Evolutionary conservation across 495 filamentous ascomycete species (phyloP).

Genomic region (Daldinia childiae): DNA sequence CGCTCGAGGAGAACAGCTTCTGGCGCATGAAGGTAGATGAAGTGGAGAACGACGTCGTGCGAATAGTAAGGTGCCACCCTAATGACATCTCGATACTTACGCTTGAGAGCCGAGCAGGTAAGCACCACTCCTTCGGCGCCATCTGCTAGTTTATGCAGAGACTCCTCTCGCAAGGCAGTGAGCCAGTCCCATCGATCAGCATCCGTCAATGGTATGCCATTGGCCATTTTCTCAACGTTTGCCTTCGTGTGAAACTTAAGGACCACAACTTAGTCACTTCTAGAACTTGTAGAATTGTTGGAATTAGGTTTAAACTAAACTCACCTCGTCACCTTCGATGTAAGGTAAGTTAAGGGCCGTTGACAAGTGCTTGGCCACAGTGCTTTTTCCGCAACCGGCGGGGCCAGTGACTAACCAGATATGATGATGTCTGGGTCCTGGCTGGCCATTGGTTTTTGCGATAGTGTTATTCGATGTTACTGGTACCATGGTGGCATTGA

Average conservation of each 20-base stretch:
- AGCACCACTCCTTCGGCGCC: constrained; percentile 83
- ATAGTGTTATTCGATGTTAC: constrained; percentile 45
- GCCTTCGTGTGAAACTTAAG: constrained; percentile 80
- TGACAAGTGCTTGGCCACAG: constrained; percentile 82
- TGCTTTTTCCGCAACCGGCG: constrained; percentile 95
- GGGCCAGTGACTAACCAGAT: constrained; percentile 99
- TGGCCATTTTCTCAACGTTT: constrained; percentile 94
- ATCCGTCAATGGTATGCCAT: constrained; percentile 88
- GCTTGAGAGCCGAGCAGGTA: constrained; percentile 95
- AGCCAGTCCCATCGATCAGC: constrained; percentile 99
- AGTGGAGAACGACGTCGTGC: constrained; percentile 83
- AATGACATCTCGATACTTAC: constrained; percentile 97
- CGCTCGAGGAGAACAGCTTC: constrained; percentile 78
- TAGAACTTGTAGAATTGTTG: constrained; percentile 1
- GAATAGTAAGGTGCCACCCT: constrained; percentile 83
- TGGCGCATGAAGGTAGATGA: constrained; percentile 85
- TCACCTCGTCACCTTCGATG: constrained; percentile 95
- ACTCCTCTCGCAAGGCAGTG: constrained; percentile 83
- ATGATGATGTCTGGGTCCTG: constrained; percentile 66
- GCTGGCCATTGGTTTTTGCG: constrained; percentile 36
- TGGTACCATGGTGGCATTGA: constrained; percentile 43
- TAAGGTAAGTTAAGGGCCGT: constrained; percentile 77
- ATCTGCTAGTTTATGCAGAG: constrained; percentile 67
- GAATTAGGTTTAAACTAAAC: constrained; percentile 40
- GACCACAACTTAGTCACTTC: constrained; percentile 29